A percentile compares a stretch with the other conserved stretches of the same genome.
These are phyloP conservation scores for Candida saitoana DNA, from an alignment of 805 yeast species.

Conservation along the genomic window DNA sequence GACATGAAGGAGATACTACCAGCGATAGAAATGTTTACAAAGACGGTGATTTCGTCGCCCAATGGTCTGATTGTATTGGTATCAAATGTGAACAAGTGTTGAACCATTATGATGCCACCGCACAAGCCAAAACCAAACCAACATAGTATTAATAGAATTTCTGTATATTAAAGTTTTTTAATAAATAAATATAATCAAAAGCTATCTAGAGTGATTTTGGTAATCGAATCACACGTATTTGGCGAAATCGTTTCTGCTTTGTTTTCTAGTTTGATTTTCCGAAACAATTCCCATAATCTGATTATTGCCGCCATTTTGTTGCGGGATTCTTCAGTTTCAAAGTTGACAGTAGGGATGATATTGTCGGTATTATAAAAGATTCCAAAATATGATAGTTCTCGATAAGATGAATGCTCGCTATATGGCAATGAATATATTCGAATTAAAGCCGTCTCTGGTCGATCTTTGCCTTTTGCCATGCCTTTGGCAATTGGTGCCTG, in stretches of 20 bases:
- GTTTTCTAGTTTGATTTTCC: slow-evolving; percentile 11
- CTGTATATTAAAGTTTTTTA: neutral
- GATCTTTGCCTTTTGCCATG: slow-evolving; percentile 10
- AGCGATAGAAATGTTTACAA: slow-evolving; percentile 46
- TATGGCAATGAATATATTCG: slow-evolving; percentile 73
- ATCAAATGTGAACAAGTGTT: slow-evolving; percentile 52
- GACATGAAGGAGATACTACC: slow-evolving; percentile 23
- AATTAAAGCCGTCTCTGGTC: slow-evolving; percentile 21
- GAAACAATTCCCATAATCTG: slow-evolving; percentile 23
- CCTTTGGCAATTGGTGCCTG: slow-evolving; percentile 18
- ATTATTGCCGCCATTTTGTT: slow-evolving; percentile 31
- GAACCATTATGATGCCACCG: slow-evolving; percentile 17
- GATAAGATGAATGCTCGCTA: slow-evolving; percentile 88
- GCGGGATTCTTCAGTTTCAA: slow-evolving; percentile 22
- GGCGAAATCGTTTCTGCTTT: neutral
- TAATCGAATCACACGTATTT: slow-evolving; percentile 4
- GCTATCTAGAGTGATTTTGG: slow-evolving; percentile 7
- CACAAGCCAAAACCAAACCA: slow-evolving; percentile 8
- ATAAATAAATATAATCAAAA: slow-evolving; percentile 4
- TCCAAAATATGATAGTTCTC: slow-evolving; percentile 70
- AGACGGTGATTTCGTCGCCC: slow-evolving; percentile 65
- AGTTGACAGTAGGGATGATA: slow-evolving; percentile 78
- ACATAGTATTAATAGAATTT: slow-evolving; percentile 3
- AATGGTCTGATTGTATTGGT: slow-evolving; percentile 54
- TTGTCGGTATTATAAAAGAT: slow-evolving; percentile 44